These are phyloP conservation scores for Musa schizocarpa DNA, from an alignment of 176 grass and related monocot species.

Conservation along the genomic window DNA sequence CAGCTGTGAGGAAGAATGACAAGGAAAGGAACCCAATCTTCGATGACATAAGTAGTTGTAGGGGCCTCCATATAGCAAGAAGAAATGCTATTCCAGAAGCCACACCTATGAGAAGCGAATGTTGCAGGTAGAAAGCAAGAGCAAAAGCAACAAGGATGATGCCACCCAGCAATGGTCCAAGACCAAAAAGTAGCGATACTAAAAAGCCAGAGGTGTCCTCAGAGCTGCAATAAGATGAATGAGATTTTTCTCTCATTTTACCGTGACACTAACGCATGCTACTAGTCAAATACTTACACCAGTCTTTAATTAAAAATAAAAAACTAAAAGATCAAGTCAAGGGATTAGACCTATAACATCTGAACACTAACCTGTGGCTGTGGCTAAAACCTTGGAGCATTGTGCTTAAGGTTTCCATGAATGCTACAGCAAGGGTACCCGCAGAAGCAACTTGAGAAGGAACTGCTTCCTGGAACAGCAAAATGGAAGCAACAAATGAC, in stretches of 20 bases:
- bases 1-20: conserved; percentile 40
- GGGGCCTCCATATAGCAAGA: conserved; percentile 77
- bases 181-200: conserved; percentile 85
- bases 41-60: conserved; percentile 66
- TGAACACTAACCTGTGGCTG: conserved; percentile 35
- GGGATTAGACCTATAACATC: neutral
- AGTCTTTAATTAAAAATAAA: neutral
- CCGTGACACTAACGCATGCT: neutral
- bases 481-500: neutral
- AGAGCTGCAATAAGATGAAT: conserved; percentile 44
- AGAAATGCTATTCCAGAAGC: conserved; percentile 91
- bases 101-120: conserved; percentile 74
- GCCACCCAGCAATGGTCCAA: conserved; percentile 90
- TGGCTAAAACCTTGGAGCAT: conserved; percentile 69
- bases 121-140: conserved; percentile 60
- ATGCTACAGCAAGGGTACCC: conserved; percentile 82
- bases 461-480: conserved; percentile 58
- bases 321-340: neutral
- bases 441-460: conserved; percentile 97
- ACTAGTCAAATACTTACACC: neutral
- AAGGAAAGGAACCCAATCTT: conserved; percentile 75
- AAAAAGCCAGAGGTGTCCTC: conserved; percentile 74
- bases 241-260: neutral
- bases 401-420: conserved; percentile 91
- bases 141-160: conserved; percentile 70